Evolutionary conservation across 2,329 filamentous ascomycete species (phyloP), one percentile per base, ranked within the genome.

Genomic region (Penicillium concentricum): DNA sequence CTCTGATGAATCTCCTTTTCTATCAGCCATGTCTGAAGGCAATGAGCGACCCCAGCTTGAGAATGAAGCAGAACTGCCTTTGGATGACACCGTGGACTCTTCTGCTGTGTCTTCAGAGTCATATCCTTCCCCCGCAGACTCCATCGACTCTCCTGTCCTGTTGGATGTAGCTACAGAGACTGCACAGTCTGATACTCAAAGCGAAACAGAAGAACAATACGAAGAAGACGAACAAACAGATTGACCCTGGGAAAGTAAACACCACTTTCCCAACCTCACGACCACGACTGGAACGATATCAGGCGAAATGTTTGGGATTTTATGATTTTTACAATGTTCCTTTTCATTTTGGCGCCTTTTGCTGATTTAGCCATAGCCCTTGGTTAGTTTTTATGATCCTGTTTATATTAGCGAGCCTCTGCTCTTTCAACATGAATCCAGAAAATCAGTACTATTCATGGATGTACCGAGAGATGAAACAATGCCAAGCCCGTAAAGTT

Each of bases 241-340:
- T 18, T 53, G 22, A 48, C 32, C 12, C 1, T 53, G 20, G 51
- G 22, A 18, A 43, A 51, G 24, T 16, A 20, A n/a, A 12, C 13
- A 10, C 15, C 9, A n/a, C 30, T 42, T 41, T 26, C 4, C 20
- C 16, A 18, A 51, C 8, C 15, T 56, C n/a, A 56, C n/a, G 54
- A 56, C 48, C 10, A 65, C 30, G 63, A 65, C 47, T 54, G 58
- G 47, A 65, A 65, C 15, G 63, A 65, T 32, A 58, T 42, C 43
- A 60, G 56, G 46, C 26, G 48, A 54, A 47, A 62, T 49, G 42
- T 59, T 55, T 48, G 44, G 32, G 18, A 39, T 28, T 42, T 26
- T 44, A 52, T n/a, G 48, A 30, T 18, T 44, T 45, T 49, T 55
- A 32, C 54, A 22, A 50, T 52, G 13, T 51, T 44, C 15, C 15